A percentile compares a stretch with the other conserved stretches of the same genome.
Conservation (phyloP, 2,329 filamentous ascomycete genomes). For the Trichoderma aggressivum region DNA sequence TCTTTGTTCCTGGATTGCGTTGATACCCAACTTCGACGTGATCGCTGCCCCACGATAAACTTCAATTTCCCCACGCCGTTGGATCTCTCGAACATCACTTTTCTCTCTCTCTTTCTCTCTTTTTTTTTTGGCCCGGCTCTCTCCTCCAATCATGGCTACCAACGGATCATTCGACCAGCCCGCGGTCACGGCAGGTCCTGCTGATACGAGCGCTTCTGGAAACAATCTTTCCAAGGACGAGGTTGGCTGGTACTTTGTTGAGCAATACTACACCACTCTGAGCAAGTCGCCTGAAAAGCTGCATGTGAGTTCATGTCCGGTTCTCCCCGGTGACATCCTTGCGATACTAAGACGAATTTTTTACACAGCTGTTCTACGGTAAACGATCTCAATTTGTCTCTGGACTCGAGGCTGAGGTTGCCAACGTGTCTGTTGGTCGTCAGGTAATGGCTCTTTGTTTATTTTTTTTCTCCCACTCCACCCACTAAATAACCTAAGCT, state of each 20-base stretch:
- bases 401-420: conserved; percentile 84
- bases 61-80: conserved; percentile 8
- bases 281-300: conserved; percentile 94
- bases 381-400: conserved; percentile 95
- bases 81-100: conserved; percentile 4
- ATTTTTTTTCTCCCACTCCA: background rate
- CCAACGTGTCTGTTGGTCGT: conserved; percentile 81
- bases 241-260: conserved; percentile 98
- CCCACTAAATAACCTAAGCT: conserved; percentile 5
- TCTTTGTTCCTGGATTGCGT: conserved; percentile 12
- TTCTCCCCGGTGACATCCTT: background rate
- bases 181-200: conserved; percentile 34
- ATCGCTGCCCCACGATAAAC: conserved; percentile 18
- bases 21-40: conserved; percentile 21
- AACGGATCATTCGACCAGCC: conserved; percentile 53
- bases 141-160: conserved; percentile 47
- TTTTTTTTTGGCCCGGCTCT: conserved; percentile 9
- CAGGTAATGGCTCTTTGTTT: conserved; percentile 52
- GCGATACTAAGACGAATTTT: background rate
- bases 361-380: conserved; percentile 78
- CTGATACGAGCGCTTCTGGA: conserved; percentile 32
- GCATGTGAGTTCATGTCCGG: conserved; percentile 55
- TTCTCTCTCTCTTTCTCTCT: background rate
- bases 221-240: conserved; percentile 74
- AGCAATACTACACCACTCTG: conserved; percentile 97